Percentiles rank a stretch among this genome's conserved stretches.
phyloP scores from a whole-genome alignment of 2,329 filamentous ascomycete genomes.

The Colletotrichum eremochloae region DNA sequence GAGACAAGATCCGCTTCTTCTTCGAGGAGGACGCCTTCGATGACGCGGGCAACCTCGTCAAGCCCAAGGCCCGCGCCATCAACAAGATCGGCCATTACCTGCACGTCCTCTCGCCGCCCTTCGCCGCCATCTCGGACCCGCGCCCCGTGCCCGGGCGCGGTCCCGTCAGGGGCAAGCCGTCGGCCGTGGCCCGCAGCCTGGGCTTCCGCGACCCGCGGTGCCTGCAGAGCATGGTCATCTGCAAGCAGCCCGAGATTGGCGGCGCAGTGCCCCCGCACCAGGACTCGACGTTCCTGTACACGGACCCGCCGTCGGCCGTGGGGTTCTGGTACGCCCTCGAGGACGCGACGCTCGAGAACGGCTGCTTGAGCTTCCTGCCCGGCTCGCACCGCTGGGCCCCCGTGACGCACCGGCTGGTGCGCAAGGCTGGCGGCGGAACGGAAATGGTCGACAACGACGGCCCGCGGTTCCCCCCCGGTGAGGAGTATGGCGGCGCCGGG shows the following conservation, averaged over 20 bases:
- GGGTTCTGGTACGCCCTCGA: constrained; percentile 99
- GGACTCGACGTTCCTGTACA: constrained; percentile 94
- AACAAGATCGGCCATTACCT: constrained; percentile 91
- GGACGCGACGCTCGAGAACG: constrained; percentile 88
- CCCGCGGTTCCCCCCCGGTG: constrained; percentile 69
- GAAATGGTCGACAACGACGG: constrained; percentile 80
- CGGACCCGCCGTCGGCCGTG: constrained; percentile 86
- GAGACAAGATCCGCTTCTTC: constrained; percentile 96
- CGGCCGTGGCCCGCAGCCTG: constrained; percentile 76
- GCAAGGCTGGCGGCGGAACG: constrained; percentile 70
- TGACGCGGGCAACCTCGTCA: constrained; percentile 71
- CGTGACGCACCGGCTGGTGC: constrained; percentile 81
- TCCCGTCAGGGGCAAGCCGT: constrained; percentile 55
- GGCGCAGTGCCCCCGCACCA: constrained; percentile 92
- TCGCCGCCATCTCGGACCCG: constrained; percentile 67
- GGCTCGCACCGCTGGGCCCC: constrained; percentile 84
- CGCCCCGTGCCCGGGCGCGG: constrained; percentile 57
- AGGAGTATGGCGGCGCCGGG: constrained; percentile 60
- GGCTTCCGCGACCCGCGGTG: constrained; percentile 82
- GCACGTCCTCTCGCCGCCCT: constrained; percentile 76
- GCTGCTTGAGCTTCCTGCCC: constrained; percentile 87
- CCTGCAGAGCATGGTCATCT: constrained; percentile 97
- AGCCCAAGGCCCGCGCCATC: constrained; percentile 86
- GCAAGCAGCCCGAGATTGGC: constrained; percentile 97
- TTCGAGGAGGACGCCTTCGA: constrained; percentile 95